Conservation (phyloP, 768 basidiomycete species). For the Collybia mongolica region DNA sequence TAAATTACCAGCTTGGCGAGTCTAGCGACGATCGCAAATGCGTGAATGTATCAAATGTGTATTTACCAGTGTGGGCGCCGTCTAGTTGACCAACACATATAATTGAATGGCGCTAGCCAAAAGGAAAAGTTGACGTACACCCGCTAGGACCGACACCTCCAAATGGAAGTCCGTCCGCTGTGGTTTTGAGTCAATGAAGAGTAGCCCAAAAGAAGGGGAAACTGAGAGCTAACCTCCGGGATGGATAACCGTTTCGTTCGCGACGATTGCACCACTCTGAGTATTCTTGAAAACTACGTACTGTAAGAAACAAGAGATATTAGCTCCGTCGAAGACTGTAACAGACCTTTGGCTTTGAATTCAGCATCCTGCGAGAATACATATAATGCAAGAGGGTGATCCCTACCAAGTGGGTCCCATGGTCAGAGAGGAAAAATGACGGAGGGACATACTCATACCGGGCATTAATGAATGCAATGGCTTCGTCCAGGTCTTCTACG, state of each 20-base stretch:
- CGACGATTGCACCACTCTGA: constrained; percentile 64
- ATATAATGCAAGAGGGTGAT: constrained; percentile 75
- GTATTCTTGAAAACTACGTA: constrained; percentile 65
- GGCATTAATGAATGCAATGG: constrained; percentile 64
- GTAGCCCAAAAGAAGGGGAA: neutral
- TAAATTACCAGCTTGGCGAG: constrained; percentile 53
- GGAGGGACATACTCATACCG: constrained; percentile 34
- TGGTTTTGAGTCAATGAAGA: neutral
- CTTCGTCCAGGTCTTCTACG: constrained; percentile 69
- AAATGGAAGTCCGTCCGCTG: constrained; percentile 24
- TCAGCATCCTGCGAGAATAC: constrained; percentile 63
- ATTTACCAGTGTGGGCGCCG: constrained; percentile 73
- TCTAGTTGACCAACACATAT: constrained; percentile 30
- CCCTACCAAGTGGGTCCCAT: constrained; percentile 33
- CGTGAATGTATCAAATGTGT: constrained; percentile 75
- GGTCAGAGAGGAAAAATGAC: neutral
- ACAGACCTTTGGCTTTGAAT: constrained; percentile 61
- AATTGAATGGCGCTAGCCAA: neutral
- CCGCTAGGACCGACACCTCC: constrained; percentile 39
- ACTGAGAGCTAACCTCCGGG: constrained; percentile 41
- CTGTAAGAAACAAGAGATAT: neutral
- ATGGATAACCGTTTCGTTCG: constrained; percentile 72
- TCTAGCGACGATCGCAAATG: constrained; percentile 64
- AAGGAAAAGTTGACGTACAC: constrained; percentile 42
- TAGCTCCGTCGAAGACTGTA: neutral